Evolutionary conservation across 2,329 filamentous ascomycete species (phyloP).

Genomic region (Aspergillus ochraceus): DNA sequence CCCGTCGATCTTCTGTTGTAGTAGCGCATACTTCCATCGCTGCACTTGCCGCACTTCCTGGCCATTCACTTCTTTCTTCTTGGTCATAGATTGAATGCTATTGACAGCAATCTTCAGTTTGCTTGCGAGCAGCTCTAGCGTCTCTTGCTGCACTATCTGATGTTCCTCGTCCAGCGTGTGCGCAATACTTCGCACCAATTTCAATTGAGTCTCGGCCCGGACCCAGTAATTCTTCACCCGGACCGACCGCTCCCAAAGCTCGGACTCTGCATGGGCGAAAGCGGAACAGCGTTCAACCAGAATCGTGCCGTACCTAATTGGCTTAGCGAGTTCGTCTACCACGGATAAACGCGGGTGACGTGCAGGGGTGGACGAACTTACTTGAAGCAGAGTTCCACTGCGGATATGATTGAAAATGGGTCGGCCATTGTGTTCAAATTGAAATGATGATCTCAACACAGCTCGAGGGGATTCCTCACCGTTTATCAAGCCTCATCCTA

Average conservation of each 20-base stretch:
- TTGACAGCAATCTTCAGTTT: neutral
- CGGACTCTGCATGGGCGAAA: neutral
- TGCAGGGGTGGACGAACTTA: neutral
- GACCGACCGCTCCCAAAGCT: neutral
- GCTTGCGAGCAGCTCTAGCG: neutral
- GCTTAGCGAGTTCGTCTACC: neutral
- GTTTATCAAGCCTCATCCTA: neutral
- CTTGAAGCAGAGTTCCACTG: conserved; percentile 7
- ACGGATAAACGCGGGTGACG: neutral
- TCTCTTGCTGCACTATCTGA: neutral
- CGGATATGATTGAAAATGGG: neutral
- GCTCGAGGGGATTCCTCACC: neutral
- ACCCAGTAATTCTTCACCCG: neutral
- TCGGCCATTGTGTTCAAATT: neutral
- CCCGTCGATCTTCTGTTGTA: neutral
- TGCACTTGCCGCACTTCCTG: neutral
- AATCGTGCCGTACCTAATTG: neutral
- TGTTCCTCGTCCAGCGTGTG: neutral
- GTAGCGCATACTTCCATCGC: neutral
- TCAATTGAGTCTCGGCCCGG: neutral
- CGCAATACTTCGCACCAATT: neutral
- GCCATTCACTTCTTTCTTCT: neutral
- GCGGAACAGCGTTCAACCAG: neutral
- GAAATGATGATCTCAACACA: neutral
- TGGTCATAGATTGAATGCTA: neutral